These are phyloP conservation scores for Clonostachys byssicola DNA, from an alignment of 2,329 filamentous ascomycete genomes.

Conservation along the genomic window DNA sequence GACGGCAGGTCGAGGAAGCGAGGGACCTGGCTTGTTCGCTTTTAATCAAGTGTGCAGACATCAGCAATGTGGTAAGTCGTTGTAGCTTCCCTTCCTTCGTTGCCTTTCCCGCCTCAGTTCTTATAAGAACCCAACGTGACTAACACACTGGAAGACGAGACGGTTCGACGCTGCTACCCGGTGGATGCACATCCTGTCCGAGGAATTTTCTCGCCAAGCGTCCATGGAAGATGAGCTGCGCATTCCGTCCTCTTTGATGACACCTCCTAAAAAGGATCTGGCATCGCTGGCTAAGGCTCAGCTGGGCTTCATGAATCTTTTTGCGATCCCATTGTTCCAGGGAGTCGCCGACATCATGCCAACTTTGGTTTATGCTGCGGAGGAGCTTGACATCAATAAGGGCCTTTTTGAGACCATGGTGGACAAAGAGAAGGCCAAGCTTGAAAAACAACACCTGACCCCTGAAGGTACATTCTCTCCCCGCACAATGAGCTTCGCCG, in stretches of 20 bases:
- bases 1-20: slow-evolving; percentile 70
- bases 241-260: slow-evolving; percentile 83
- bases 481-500: slow-evolving; percentile 35
- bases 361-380: slow-evolving; percentile 76
- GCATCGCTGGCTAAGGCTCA: slow-evolving; percentile 83
- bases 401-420: slow-evolving; percentile 67
- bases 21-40: slow-evolving; percentile 82
- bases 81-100: not conserved
- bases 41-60: slow-evolving; percentile 96
- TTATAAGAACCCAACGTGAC: not conserved
- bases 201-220: slow-evolving; percentile 91
- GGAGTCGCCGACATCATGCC: slow-evolving; percentile 84
- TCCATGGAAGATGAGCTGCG: slow-evolving; percentile 85
- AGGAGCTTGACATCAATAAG: slow-evolving; percentile 77
- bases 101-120: not conserved
- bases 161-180: slow-evolving; percentile 76
- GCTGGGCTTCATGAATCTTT: slow-evolving; percentile 94
- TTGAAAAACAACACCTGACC: slow-evolving; percentile 19
- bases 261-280: slow-evolving; percentile 78
- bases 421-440: slow-evolving; percentile 54
- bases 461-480: slow-evolving; percentile 39
- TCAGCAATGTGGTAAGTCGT: slow-evolving; percentile 87
- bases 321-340: slow-evolving; percentile 87
- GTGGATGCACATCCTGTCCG: slow-evolving; percentile 93
- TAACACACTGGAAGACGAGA: slow-evolving; percentile 57